These are phyloP conservation scores for Trichophyton simii DNA, from an alignment of 2,329 filamentous ascomycete genomes.

Conservation along the genomic window DNA sequence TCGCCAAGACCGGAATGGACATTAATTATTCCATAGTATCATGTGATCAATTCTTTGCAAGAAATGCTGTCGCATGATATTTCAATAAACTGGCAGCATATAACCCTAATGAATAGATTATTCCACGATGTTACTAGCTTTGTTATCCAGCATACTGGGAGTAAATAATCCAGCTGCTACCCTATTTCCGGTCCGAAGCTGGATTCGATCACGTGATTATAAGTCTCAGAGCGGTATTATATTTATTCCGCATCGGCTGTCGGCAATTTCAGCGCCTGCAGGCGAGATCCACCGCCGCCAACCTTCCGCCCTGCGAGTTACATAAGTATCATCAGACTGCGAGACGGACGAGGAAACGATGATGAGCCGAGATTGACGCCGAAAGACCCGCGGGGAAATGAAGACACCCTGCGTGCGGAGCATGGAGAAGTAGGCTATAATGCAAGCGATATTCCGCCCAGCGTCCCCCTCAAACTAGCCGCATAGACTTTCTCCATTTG, in stretches of 20 bases:
- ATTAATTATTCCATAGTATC: background rate
- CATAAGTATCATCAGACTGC: too few species aligned
- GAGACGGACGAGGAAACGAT: too few species aligned
- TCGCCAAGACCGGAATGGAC: background rate
- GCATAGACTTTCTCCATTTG: background rate
- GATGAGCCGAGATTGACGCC: background rate
- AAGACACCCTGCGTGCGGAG: too few species aligned
- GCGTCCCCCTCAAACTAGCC: background rate
- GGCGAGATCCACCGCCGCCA: background rate
- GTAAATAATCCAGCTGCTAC: too few species aligned
- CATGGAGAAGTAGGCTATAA: too few species aligned
- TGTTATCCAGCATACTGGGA: too few species aligned
- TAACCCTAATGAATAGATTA: background rate
- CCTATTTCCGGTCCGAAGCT: too few species aligned
- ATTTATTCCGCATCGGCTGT: background rate
- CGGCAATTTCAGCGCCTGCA: background rate
- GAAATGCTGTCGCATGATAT: too few species aligned
- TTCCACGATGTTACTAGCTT: too few species aligned
- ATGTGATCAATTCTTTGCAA: background rate
- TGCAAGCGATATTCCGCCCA: too few species aligned
- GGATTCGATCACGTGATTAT: background rate
- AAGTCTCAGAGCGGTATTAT: background rate
- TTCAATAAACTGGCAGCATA: background rate
- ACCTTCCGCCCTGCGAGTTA: background rate
- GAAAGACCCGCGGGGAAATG: background rate